A percentile compares a stretch with the other conserved stretches of the same genome.
These are phyloP conservation scores for Glycyrrhiza uralensis DNA, from an alignment of 306 rosid species.

Conservation along the genomic window DNA sequence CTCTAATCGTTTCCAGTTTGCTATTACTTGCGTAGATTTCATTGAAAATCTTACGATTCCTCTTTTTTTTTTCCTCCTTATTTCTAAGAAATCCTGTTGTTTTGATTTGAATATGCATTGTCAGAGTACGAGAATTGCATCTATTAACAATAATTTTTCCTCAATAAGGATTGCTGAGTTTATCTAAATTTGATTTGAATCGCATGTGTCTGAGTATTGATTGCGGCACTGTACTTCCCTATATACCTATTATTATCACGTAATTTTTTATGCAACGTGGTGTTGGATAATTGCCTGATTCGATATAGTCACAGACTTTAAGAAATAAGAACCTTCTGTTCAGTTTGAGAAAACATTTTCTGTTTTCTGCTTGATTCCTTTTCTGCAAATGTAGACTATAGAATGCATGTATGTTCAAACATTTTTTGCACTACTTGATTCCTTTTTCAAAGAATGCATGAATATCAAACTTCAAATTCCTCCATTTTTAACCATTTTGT, in stretches of 20 bases:
- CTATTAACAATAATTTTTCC: background rate
- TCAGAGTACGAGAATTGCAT: background rate
- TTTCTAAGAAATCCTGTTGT: background rate
- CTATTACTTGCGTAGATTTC: background rate
- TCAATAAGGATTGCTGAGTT: background rate
- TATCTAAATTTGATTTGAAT: background rate
- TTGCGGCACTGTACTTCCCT: background rate
- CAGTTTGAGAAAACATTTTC: background rate
- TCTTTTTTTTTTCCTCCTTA: background rate
- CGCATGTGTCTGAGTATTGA: background rate
- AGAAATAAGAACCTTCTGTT: conserved; percentile 5
- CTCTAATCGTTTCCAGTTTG: background rate
- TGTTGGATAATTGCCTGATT: background rate
- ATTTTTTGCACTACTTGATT: too few relatives aligned
- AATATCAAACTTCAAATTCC: too few relatives aligned
- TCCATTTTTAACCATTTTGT: too few relatives aligned
- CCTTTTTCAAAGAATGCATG: too few relatives aligned
- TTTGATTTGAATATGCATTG: conserved; percentile 16
- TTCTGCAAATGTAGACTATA: background rate
- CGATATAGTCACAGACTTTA: background rate
- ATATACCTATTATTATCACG: background rate
- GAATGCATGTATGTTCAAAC: background rate
- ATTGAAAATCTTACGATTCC: background rate
- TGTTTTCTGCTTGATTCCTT: background rate
- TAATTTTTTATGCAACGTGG: background rate